Conservation (phyloP, 164 flowering plant genomes). For the Nymphaea thermarum region DNA sequence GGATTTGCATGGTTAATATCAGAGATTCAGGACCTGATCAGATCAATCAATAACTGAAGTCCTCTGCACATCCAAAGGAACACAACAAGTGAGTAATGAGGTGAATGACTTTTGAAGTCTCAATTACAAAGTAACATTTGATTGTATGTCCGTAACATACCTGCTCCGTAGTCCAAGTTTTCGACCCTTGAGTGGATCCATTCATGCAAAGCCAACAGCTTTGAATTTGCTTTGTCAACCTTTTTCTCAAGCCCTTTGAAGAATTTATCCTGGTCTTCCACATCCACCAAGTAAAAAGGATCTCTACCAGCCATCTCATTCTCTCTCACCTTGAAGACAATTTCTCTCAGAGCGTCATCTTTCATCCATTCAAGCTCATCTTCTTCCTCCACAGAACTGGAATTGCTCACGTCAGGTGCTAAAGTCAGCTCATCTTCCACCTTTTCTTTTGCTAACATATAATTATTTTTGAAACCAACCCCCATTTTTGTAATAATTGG, state of each 20-base stretch:
- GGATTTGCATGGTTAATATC: too few relatives aligned
- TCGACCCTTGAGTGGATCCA: constrained; percentile 79
- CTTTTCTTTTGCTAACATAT: constrained; percentile 45
- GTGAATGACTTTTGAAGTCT: too few relatives aligned
- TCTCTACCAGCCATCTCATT: constrained; percentile 78
- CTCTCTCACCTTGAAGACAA: constrained; percentile 80
- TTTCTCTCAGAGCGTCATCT: constrained; percentile 65
- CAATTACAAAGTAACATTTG: too few relatives aligned
- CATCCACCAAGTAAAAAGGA: constrained; percentile 72
- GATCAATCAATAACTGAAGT: too few relatives aligned
- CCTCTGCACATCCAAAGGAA: background rate
- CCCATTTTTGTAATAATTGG: constrained; percentile 58
- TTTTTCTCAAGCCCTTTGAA: constrained; percentile 75
- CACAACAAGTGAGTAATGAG: background rate
- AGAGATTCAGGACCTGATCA: too few relatives aligned
- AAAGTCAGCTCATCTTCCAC: constrained; percentile 19
- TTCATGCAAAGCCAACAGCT: constrained; percentile 50
- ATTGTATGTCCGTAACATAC: constrained; percentile 17
- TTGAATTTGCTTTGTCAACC: constrained; percentile 57
- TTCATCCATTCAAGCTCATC: constrained; percentile 83
- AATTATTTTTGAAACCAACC: constrained; percentile 63
- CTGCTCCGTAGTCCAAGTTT: constrained; percentile 91
- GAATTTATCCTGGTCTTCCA: constrained; percentile 56
- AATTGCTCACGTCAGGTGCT: constrained; percentile 16
- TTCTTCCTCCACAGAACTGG: constrained; percentile 20